A percentile compares a stretch with the other conserved stretches of the same genome.
Evolutionary conservation across 2,329 filamentous ascomycete genomes (phyloP).

Genomic region (Geosmithia flava): DNA sequence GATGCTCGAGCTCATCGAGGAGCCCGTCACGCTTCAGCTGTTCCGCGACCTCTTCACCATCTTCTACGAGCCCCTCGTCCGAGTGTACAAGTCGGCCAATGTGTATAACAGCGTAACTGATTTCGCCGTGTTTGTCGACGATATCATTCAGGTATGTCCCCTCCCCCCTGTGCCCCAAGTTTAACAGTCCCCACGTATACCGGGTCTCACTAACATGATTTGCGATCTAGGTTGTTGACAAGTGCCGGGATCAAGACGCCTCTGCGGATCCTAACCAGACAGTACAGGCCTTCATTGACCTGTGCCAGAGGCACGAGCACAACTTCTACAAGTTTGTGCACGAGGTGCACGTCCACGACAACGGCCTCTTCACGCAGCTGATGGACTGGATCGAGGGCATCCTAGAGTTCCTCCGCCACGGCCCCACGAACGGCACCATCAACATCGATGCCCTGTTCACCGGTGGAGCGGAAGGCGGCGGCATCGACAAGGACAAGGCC

Average conservation of each 20-base stretch:
- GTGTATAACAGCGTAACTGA: conserved; percentile 97
- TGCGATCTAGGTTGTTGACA: conserved; percentile 48
- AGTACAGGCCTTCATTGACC: conserved; percentile 93
- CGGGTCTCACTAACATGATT: conserved; percentile 5
- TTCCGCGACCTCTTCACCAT: conserved; percentile 96
- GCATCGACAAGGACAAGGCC: conserved; percentile 59
- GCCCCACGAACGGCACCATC: conserved; percentile 72
- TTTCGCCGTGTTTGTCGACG: conserved; percentile 85
- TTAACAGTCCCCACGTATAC: neutral
- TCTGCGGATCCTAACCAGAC: conserved; percentile 96
- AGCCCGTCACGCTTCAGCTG: conserved; percentile 91
- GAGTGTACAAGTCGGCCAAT: conserved; percentile 97
- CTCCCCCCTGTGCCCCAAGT: too few species aligned
- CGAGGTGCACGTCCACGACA: conserved; percentile 93
- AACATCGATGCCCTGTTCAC: conserved; percentile 93
- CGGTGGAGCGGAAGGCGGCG: conserved; percentile 55
- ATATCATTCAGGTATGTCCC: conserved; percentile 63
- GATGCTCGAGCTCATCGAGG: conserved; percentile 93
- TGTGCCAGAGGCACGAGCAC: conserved; percentile 87
- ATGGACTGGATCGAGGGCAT: conserved; percentile 98
- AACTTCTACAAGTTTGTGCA: conserved; percentile 99
- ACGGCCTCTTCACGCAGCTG: conserved; percentile 87
- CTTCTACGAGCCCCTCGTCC: conserved; percentile 93
- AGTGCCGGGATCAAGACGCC: conserved; percentile 61
- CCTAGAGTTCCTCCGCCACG: conserved; percentile 80